Conservation (phyloP, 257 asterid species). For the Nicotiana noctiflora region DNA sequence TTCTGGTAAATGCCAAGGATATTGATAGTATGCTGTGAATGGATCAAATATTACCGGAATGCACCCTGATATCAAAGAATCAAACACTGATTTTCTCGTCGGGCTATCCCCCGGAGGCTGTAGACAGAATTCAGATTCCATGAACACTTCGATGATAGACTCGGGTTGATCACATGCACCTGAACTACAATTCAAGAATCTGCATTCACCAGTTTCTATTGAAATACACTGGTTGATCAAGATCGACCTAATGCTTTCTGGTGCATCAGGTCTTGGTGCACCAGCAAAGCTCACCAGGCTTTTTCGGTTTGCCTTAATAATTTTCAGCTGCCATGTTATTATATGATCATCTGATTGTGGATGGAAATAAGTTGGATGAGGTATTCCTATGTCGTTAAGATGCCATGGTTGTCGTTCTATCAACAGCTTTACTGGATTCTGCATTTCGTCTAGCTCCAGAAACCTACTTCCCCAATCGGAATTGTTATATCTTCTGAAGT, state of each 20-base stretch:
- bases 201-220: slow-evolving; percentile 21
- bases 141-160: slow-evolving; percentile 30
- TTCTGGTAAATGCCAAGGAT: slow-evolving; percentile 66
- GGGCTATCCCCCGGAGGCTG: slow-evolving; percentile 78
- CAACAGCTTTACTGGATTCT: slow-evolving; percentile 56
- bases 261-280: slow-evolving; percentile 43
- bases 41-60: slow-evolving; percentile 60
- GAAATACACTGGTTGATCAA: slow-evolving; percentile 44
- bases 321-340: slow-evolving; percentile 43
- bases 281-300: slow-evolving; percentile 56
- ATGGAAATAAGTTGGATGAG: slow-evolving; percentile 70
- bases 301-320: slow-evolving; percentile 17
- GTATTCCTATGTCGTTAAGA: slow-evolving; percentile 52
- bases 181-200: slow-evolving; percentile 42
- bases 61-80: slow-evolving; percentile 52
- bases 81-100: slow-evolving; percentile 64
- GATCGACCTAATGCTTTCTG: slow-evolving; percentile 36
- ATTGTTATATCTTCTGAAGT: slow-evolving; percentile 40
- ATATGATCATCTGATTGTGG: slow-evolving; percentile 54
- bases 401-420: slow-evolving; percentile 68
- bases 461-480: slow-evolving; percentile 58
- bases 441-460: slow-evolving; percentile 55
- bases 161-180: slow-evolving; percentile 43
- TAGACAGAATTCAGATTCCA: slow-evolving; percentile 56
- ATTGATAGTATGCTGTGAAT: slow-evolving; percentile 55